These are phyloP conservation scores for Phytophthora foliorum DNA, from an alignment of 352 stramenopile species.

Conservation along the genomic window DNA sequence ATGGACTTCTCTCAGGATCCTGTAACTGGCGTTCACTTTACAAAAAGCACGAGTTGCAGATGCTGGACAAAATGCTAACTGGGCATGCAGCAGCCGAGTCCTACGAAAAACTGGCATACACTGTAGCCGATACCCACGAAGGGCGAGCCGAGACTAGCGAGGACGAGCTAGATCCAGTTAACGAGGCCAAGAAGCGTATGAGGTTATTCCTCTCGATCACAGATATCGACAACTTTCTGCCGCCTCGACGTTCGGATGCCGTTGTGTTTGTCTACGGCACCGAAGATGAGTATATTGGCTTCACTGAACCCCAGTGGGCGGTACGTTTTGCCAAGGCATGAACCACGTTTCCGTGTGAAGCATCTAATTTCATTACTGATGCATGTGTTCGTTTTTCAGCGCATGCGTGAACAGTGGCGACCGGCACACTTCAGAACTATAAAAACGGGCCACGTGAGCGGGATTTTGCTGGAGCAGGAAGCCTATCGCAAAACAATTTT, in stretches of 20 bases:
- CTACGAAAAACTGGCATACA: conserved; percentile 23
- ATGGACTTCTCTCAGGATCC: conserved; percentile 77
- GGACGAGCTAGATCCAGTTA: conserved; percentile 51
- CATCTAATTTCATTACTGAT: neutral
- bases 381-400: conserved; percentile 30
- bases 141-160: conserved; percentile 1
- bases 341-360: neutral
- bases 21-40: conserved; percentile 84
- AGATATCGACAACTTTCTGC: conserved; percentile 84
- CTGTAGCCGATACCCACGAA: neutral
- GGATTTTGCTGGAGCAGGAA: conserved; percentile 79
- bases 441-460: conserved; percentile 82
- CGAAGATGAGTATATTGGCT: conserved; percentile 84
- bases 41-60: conserved; percentile 68
- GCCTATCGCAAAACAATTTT: conserved; percentile 78
- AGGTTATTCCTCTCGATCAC: conserved; percentile 84
- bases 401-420: conserved; percentile 66
- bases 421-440: conserved; percentile 68
- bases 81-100: conserved; percentile 43
- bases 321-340: conserved; percentile 23
- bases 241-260: conserved; percentile 69
- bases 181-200: conserved; percentile 83
- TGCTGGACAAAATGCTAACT: conserved; percentile 78
- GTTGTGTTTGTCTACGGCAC: conserved; percentile 82
- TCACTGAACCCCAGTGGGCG: conserved; percentile 67